Conservation (phyloP, 352 stramenopile species). For the Pythium grandisporangium region DNA sequence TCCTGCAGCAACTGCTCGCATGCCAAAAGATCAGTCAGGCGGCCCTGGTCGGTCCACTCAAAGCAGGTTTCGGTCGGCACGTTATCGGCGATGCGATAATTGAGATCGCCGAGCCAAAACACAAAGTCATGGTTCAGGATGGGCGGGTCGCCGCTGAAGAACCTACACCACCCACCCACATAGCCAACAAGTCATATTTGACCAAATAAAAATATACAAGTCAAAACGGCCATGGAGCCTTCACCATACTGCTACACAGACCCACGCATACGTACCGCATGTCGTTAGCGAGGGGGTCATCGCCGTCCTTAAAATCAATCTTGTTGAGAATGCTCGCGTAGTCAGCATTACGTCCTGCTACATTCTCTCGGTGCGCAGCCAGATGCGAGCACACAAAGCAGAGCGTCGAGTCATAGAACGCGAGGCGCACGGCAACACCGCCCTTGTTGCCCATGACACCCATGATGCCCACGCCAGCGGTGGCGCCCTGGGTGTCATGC, state of each 20-base stretch:
- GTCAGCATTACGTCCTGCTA: conserved; percentile 95
- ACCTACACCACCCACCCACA: conserved; percentile 16
- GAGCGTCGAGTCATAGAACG: conserved; percentile 96
- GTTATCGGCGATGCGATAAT: conserved; percentile 86
- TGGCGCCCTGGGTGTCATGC: conserved; percentile 85
- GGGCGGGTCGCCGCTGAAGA: conserved; percentile 39
- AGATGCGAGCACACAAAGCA: conserved; percentile 99
- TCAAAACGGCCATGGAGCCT: no score
- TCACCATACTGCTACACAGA: no score
- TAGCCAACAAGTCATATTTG: no score
- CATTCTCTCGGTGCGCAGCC: conserved; percentile 97
- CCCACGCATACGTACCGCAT: conserved; percentile 20
- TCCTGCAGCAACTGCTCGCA: conserved; percentile 69
- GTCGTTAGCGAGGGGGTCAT: conserved; percentile 14
- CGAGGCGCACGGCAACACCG: conserved; percentile 91
- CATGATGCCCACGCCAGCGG: conserved; percentile 96
- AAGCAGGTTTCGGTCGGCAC: conserved; percentile 74
- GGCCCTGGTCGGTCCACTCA: conserved; percentile 30
- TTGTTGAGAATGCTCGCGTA: conserved; percentile 98
- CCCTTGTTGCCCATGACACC: conserved; percentile 99
- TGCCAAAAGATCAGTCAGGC: conserved; percentile 23
- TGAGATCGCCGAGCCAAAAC: conserved; percentile 94
- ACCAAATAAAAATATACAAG: no score
- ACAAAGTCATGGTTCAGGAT: conserved; percentile 98
- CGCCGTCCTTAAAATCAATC: conserved; percentile 84